Evolutionary conservation across 345 rosid species (phyloP).

Genomic region (Eucalyptus fibrosa): DNA sequence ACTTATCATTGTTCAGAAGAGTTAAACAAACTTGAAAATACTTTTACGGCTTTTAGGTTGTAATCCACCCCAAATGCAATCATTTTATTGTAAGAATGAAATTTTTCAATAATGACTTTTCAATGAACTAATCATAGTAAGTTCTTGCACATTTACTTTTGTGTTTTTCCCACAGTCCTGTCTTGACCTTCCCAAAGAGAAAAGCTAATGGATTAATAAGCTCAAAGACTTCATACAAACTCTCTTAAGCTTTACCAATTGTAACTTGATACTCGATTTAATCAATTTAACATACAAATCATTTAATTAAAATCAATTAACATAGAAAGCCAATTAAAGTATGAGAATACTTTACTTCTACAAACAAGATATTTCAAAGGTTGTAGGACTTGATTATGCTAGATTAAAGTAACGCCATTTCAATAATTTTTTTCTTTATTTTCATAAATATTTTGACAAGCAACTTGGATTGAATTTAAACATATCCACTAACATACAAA

Average conservation of each 20-base stretch:
- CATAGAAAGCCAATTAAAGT: neutral
- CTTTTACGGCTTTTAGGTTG: neutral
- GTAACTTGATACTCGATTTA: too few relatives aligned
- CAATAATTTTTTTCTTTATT: too few relatives aligned
- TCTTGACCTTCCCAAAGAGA: too few relatives aligned
- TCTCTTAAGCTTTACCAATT: too few relatives aligned
- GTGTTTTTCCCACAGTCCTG: neutral
- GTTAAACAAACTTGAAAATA: neutral
- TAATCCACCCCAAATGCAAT: neutral
- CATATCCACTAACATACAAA: neutral
- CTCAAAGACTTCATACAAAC: too few relatives aligned
- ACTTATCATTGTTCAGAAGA: neutral
- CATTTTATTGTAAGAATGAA: neutral
- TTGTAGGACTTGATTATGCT: rapidly evolving
- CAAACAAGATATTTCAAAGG: neutral
- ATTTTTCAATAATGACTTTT: neutral
- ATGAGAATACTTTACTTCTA: neutral
- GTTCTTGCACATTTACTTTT: neutral
- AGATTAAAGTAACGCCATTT: neutral
- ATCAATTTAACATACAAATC: too few relatives aligned
- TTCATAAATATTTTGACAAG: neutral
- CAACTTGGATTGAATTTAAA: neutral
- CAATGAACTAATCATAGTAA: too few relatives aligned
- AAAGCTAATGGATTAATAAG: too few relatives aligned
- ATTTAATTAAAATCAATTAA: too few relatives aligned